A percentile compares a stretch with the other conserved stretches of the same genome.
These are phyloP conservation scores for Colletotrichum aenigma DNA, from an alignment of 2,329 filamentous ascomycete genomes.

Conservation along the genomic window DNA sequence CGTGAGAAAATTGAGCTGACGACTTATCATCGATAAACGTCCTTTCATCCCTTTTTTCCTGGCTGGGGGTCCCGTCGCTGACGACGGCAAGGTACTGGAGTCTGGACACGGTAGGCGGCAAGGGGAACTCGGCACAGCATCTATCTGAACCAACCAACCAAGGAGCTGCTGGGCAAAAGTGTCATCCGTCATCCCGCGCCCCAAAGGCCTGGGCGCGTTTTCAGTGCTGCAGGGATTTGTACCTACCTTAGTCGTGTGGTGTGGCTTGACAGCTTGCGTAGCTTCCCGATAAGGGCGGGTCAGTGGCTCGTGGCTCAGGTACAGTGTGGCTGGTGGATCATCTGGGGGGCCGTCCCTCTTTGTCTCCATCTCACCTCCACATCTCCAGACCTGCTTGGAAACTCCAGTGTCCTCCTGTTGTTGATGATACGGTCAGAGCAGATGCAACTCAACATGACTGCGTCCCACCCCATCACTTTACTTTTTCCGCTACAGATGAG, in stretches of 20 bases:
- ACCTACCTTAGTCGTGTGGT: background rate
- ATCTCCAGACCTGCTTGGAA: background rate
- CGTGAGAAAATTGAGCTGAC: background rate
- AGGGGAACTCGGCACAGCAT: background rate
- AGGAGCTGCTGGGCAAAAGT: background rate
- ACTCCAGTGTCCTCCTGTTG: too few species aligned
- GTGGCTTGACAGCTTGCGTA: background rate
- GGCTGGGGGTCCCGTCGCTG: background rate
- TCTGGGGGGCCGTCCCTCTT: background rate
- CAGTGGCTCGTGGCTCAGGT: background rate
- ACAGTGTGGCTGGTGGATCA: background rate
- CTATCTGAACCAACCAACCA: background rate
- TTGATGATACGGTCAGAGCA: background rate
- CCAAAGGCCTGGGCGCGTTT: background rate
- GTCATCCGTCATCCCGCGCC: background rate
- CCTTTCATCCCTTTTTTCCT: constrained; percentile 1
- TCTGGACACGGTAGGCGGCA: background rate
- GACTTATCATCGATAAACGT: background rate
- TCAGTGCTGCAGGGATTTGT: background rate
- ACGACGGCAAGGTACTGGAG: constrained; percentile 1
- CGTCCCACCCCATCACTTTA: background rate
- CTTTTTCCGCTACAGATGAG: background rate
- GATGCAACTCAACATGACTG: background rate
- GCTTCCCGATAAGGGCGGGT: background rate
- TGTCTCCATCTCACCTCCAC: background rate